Evolutionary conservation across 768 basidiomycete genomes (phyloP), one percentile per base, ranked within the genome.

Genomic region (Leccinum ochraceum): DNA sequence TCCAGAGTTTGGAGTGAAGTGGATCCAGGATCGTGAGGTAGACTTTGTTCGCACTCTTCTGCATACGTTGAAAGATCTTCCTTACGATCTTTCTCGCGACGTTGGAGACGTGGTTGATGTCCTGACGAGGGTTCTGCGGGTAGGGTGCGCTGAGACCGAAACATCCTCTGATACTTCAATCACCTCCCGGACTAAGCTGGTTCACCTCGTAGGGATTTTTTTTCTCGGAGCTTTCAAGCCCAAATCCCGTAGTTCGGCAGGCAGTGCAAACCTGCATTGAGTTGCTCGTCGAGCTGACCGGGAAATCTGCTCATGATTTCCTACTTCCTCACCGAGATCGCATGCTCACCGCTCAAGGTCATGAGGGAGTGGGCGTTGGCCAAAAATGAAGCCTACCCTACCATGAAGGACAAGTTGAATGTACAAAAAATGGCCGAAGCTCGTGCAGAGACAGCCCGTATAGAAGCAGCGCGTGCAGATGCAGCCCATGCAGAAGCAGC

Each of bases 31-130:
- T 57, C 87, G 94, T 53, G 92, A 96, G 72, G 81, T 92, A 32
- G 96, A 98, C 64, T 85, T 97, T 62, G 85, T 94, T 56, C 90
- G 95, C 55, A 94, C 91, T 5, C 81, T 98, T 26, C 80, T 98
- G 32, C 93, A 94, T 68, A 88, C 95, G 62, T 79, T 99, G 53
- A 97, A 98, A 71, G 96, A 98, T 70, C 89, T 97, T 67, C 95
- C 96, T 0, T 83, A 85, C 63, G 95, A 98, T 67, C 81, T 95
- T 20, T 92, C 95, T 16, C 84, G 86, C 6, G 87, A 95, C 64
- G 85, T 93, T 28, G 84, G 88, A 34, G 85, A 89, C 52, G 90
- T 96, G 20, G 78, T 87, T 8, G 86, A 90, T 58, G 87, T 92
- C n/a, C 79, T 98, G 52, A 80, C 81, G 53, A 80, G 78, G 58